A percentile compares a stretch with the other conserved stretches of the same genome.
Conservation (phyloP, 352 stramenopile species). For the Pythium dissimile region DNA sequence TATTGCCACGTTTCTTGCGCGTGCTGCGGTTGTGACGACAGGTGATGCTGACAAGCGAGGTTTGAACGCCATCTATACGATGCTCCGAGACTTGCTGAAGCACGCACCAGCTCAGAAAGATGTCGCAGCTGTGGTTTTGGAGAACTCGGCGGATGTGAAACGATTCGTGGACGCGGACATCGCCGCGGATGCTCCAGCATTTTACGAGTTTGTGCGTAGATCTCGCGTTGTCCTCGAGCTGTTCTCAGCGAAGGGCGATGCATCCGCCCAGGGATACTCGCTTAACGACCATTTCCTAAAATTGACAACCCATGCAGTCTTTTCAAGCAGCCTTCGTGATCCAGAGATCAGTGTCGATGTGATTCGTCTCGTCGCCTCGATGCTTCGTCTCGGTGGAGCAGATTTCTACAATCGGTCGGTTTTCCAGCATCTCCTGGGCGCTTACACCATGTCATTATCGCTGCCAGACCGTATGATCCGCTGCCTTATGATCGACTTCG, state of each 20-base stretch:
- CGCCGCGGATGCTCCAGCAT: background rate
- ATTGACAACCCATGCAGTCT: conserved; percentile 9
- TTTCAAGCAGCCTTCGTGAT: conserved; percentile 11
- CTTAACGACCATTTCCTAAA: conserved; percentile 10
- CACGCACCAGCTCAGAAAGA: background rate
- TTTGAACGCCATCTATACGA: background rate
- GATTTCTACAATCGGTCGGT: conserved; percentile 43
- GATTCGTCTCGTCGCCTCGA: conserved; percentile 34
- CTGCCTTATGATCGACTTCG: conserved; percentile 53
- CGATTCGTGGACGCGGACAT: background rate
- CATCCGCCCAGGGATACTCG: background rate
- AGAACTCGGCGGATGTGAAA: conserved; percentile 1
- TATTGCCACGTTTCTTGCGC: background rate
- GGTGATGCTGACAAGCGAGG: background rate
- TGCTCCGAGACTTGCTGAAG: conserved; percentile 6
- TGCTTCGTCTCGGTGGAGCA: conserved; percentile 33
- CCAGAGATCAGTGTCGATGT: conserved; percentile 27
- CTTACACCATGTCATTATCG: conserved; percentile 72
- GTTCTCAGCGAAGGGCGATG: no score
- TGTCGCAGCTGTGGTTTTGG: background rate
- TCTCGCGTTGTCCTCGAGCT: conserved; percentile 11
- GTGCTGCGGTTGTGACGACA: background rate
- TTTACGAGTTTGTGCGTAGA: conserved; percentile 7
- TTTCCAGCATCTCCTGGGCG: conserved; percentile 54
- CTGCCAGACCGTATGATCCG: conserved; percentile 52